Evolutionary conservation across 257 asterid species (phyloP), one percentile per base, ranked within the genome.

Genomic region (Solanum chaucha): DNA sequence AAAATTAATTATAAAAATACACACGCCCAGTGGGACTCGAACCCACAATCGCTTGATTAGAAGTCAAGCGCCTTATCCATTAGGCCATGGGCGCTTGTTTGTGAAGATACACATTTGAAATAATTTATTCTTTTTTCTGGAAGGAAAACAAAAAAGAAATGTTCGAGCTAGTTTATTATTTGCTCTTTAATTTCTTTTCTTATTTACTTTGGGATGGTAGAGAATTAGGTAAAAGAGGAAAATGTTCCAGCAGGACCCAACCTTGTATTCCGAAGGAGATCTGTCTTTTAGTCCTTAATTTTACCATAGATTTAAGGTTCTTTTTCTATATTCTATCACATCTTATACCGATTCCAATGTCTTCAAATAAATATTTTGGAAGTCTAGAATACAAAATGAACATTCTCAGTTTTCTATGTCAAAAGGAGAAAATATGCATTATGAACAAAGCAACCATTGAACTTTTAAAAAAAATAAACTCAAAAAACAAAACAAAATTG

Each of bases 101-200:
- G 15, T 4, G 5, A 3, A 22, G 4, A 0, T 20, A 1, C 1
- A 3, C 24, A 3, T 58, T 48, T 48, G 6, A 2, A 48, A 20
- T 1, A 1, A 20, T 5, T 5, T 51, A 51, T 0, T 1, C 3
- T 2, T 1, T 14, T 14, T 12, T 0, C 6, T 1, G 17, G 17
- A 55, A 6, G n/a, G n/a, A 20, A 8, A 22, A 20, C 13, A 1
- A 8, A 59, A 59, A 3, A 20, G 1, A 3, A 6, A 6, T 8
- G 5, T 8, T 22, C 6, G 5, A 8, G 13, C 6, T 22, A 6
- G 64, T 17, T 55, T 55, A 17, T 19, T 19, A 51, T 51, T 17
- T 17, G n/a, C 64, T 51, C 8, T 40, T 38, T 38, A 8, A 38
- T 48, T 51, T 51, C 61, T 5, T 51, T 51, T 55, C 64, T 67